Conservation (phyloP, 805 yeast genomes). For the Hemisphaericaspora nanyangensis region DNA sequence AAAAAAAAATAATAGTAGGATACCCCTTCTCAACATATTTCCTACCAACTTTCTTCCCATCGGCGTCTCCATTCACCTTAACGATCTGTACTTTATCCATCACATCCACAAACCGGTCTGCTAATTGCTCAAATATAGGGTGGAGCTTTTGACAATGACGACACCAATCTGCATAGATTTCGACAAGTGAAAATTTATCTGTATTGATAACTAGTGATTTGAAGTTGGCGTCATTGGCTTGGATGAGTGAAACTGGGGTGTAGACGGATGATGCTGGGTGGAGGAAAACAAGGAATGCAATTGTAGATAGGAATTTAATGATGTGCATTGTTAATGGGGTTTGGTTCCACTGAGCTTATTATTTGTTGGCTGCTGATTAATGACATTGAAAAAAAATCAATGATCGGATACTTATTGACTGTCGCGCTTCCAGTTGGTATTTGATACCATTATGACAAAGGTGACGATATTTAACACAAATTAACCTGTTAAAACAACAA, state of each 20-base stretch:
- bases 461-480: no score
- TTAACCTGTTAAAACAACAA: no score
- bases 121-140: slow-evolving; percentile 44
- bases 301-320: no score
- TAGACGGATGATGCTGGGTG: no score
- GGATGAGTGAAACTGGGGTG: slow-evolving; percentile 24
- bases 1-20: slow-evolving; percentile 63
- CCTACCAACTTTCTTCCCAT: slow-evolving; percentile 46
- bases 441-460: no score
- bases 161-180: slow-evolving; percentile 70
- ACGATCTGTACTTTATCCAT: slow-evolving; percentile 45
- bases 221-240: slow-evolving; percentile 48
- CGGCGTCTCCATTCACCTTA: slow-evolving; percentile 57
- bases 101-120: slow-evolving; percentile 23
- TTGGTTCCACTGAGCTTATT: no score
- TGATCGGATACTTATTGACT: no score
- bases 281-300: no score
- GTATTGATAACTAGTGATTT: slow-evolving; percentile 54
- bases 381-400: no score
- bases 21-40: slow-evolving; percentile 55
- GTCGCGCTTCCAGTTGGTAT: no score
- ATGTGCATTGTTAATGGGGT: no score
- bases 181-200: slow-evolving; percentile 42
- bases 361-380: no score
- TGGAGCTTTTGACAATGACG: slow-evolving; percentile 58